Percentiles rank a stretch among this genome's conserved stretches.
Conservation (phyloP, 2,329 filamentous ascomycete species). For the Aspergillus brasiliensis region DNA sequence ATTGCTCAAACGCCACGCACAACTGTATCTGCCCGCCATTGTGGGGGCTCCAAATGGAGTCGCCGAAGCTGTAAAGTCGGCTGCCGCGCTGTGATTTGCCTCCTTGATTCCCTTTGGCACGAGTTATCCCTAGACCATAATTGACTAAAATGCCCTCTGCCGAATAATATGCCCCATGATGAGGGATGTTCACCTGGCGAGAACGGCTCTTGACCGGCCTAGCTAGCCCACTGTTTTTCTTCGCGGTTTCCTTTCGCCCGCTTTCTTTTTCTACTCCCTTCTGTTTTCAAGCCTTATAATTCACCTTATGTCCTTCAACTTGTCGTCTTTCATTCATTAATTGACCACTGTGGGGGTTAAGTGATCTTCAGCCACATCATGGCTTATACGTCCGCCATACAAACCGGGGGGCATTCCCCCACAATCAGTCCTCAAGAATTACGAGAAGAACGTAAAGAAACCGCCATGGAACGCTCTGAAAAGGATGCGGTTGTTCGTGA, state of each 20-base stretch:
- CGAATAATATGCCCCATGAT: slow-evolving; percentile 1
- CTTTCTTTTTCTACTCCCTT: not conserved
- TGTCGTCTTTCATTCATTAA: not conserved
- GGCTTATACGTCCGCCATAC: slow-evolving; percentile 18
- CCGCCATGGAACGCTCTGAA: slow-evolving; percentile 16
- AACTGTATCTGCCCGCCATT: slow-evolving; percentile 1
- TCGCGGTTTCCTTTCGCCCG: not conserved
- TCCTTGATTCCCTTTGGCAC: not conserved
- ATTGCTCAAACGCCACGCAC: not conserved
- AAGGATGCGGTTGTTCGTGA: slow-evolving; percentile 21
- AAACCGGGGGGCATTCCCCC: slow-evolving; percentile 18
- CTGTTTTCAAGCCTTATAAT: not conserved
- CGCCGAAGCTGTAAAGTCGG: not conserved
- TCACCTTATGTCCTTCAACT: not conserved
- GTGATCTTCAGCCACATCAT: not conserved
- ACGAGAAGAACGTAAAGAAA: slow-evolving; percentile 13
- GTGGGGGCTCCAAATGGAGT: slow-evolving; percentile 3
- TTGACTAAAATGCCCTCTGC: not conserved
- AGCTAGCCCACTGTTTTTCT: slow-evolving; percentile 9
- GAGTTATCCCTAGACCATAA: not conserved
- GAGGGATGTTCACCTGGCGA: slow-evolving; percentile 6
- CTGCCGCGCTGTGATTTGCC: slow-evolving; percentile 1
- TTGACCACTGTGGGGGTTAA: not conserved
- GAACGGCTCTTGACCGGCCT: not conserved
- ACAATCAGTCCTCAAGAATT: slow-evolving; percentile 16